These are phyloP conservation scores for Fraxinus anomala DNA, from an alignment of 257 asterid species.

Conservation along the genomic window DNA sequence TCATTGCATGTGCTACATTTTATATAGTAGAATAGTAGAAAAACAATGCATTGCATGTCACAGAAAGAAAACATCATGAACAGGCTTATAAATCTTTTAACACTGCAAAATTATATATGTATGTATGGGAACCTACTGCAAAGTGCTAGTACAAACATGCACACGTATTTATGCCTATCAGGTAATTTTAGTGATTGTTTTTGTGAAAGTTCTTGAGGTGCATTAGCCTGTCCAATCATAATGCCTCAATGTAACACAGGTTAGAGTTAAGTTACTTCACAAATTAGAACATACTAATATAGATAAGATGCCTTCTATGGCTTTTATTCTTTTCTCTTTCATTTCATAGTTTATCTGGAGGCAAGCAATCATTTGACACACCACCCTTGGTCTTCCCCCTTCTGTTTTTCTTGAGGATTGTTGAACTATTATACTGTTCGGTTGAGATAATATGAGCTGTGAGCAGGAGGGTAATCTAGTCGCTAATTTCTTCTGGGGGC, in stretches of 20 bases:
- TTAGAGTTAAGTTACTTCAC: not conserved
- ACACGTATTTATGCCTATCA: not conserved
- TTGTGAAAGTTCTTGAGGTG: constrained; percentile 1
- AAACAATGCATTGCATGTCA: not conserved
- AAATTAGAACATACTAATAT: not conserved
- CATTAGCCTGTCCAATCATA: constrained; percentile 5
- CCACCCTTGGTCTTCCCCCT: not conserved
- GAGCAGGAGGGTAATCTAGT: not conserved
- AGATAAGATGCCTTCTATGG: not conserved
- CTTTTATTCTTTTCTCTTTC: not conserved
- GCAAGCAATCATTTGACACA: not conserved
- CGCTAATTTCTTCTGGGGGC: not conserved
- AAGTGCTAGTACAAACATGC: not conserved
- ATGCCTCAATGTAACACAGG: not conserved
- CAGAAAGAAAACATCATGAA: not conserved
- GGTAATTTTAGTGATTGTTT: not conserved
- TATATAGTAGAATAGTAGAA: not conserved
- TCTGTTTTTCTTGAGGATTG: not conserved
- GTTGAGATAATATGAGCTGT: not conserved
- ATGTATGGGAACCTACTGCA: not conserved
- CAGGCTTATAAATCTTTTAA: not conserved
- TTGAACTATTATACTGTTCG: not conserved
- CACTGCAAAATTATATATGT: not conserved
- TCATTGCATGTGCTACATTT: constrained; percentile 2
- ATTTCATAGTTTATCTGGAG: not conserved